A percentile compares a stretch with the other conserved stretches of the same genome.
Evolutionary conservation across 495 filamentous ascomycete genomes (phyloP).

Genomic region (Penicillium diatomitis): DNA sequence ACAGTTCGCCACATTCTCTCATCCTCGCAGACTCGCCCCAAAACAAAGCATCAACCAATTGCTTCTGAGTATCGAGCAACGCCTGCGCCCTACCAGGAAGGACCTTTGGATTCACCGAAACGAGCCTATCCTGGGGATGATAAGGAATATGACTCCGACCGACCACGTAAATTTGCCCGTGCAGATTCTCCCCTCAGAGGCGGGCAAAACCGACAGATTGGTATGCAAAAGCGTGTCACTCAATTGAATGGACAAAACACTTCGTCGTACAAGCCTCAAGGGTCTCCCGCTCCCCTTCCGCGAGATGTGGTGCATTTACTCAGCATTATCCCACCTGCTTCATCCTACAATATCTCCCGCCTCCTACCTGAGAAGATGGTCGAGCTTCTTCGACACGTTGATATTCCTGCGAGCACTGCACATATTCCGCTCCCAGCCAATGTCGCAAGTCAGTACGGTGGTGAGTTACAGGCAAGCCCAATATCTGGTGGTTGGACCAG

Average conservation of each 20-base stretch:
- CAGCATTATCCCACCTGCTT: conserved; percentile 69
- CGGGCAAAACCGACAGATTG: conserved; percentile 68
- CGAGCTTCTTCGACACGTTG: conserved; percentile 56
- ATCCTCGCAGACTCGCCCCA: conserved; percentile 65
- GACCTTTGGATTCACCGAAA: conserved; percentile 64
- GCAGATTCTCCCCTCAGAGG: conserved; percentile 84
- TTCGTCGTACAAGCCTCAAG: conserved; percentile 33
- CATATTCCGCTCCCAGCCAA: conserved; percentile 35
- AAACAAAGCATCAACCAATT: conserved; percentile 20
- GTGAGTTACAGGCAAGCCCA: conserved; percentile 15
- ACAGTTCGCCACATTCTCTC: conserved; percentile 75
- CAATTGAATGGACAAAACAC: conserved; percentile 27
- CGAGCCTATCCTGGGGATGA: conserved; percentile 61
- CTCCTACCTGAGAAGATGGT: conserved; percentile 68
- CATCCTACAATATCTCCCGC: conserved; percentile 54
- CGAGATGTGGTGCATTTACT: conserved; percentile 73
- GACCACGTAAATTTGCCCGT: conserved; percentile 72
- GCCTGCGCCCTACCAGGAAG: conserved; percentile 39
- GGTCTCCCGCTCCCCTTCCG: conserved; percentile 51
- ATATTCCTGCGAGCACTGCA: conserved; percentile 49
- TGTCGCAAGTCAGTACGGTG: conserved; percentile 22
- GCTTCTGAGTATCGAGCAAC: conserved; percentile 39
- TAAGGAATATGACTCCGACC: conserved; percentile 54
- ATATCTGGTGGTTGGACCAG: no score
- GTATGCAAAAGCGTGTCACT: conserved; percentile 58